Evolutionary conservation across 2,329 filamentous ascomycete genomes (phyloP), one percentile per base, ranked within the genome.

Genomic region (Diplodia sapinea): DNA sequence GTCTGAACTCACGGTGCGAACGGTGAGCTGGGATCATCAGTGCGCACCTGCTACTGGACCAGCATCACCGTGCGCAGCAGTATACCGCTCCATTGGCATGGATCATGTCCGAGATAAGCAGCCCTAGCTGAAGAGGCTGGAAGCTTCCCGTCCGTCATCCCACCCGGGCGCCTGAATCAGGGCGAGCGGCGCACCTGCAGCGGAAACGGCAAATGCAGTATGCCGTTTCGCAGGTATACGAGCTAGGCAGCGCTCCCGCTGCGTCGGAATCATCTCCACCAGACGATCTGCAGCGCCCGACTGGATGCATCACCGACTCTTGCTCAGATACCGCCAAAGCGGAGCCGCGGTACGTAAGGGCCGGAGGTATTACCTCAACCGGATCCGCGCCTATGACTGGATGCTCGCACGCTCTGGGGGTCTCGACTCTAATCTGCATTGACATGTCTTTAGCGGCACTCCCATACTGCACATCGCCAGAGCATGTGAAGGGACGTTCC

Each of bases 91-190:
- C 57, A 62, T n/a, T 11, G 15, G 40, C 50, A 50, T 62, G 57
- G 57, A 49, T 40, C 49, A 62, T 43, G 40, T 33, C 26, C 57
- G 57, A 62, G 57, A 62, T 62, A 62, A 62, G 49, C 56, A 61
- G 56, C 23, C 55, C 36, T 59, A 17, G 13, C 55, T 33, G 20
- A 15, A 50, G 17, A 26, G 57, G 47, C 59, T 63, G 31, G 59
- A 23, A 29, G 17, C 29, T 50, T 33, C 43, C 43, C 43, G 57
- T 43, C 13, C 36, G 3, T 15, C 40, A 51, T 15, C 59, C 17
- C 15, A 17, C 47, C 23, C 12, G 23, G 26, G 31, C 6, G 26
- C 12, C 59, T 63, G 59, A 63, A 36, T 63, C 59, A 51, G 43
- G 26, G 43, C 8, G 43, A 36, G 59, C 59, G 59, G 57, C 57